phyloP scores from a whole-genome alignment of 306 rosid genomes.

The Lagenaria siceraria region DNA sequence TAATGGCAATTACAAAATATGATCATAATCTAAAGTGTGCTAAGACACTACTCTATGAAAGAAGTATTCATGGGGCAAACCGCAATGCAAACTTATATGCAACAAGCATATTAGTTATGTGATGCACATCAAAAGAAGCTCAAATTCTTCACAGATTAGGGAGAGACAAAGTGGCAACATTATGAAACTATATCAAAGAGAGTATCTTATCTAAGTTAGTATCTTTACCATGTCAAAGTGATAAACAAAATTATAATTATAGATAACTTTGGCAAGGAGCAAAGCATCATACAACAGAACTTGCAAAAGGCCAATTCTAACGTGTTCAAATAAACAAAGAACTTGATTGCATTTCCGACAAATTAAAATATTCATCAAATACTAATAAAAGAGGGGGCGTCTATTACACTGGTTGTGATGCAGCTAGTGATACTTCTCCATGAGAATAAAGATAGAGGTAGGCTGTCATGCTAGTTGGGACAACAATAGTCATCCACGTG shows the following conservation, averaged over 20 bases:
- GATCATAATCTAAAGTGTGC: neutral
- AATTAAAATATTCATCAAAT: neutral
- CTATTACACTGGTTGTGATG: conserved; percentile 99
- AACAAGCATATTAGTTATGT: neutral
- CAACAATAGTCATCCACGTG: conserved; percentile 93
- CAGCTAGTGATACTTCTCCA: conserved; percentile 96
- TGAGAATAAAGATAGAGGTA: conserved; percentile 91
- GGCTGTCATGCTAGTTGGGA: conserved; percentile 93
- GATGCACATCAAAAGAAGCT: neutral
- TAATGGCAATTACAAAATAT: neutral
- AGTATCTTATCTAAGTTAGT: neutral
- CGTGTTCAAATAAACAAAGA: conserved; percentile 1
- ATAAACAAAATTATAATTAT: neutral
- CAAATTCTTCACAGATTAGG: neutral
- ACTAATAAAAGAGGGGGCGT: conserved; percentile 52
- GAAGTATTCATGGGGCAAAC: neutral
- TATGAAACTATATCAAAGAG: neutral
- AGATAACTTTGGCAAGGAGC: neutral
- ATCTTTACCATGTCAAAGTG: neutral
- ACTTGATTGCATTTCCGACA: neutral
- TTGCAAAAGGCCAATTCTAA: neutral
- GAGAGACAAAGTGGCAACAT: neutral
- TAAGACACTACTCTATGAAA: neutral
- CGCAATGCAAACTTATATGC: neutral
- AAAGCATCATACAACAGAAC: neutral